These are phyloP conservation scores for Neocucurbitaria cava DNA, from an alignment of 2,329 filamentous ascomycete species.

Conservation along the genomic window DNA sequence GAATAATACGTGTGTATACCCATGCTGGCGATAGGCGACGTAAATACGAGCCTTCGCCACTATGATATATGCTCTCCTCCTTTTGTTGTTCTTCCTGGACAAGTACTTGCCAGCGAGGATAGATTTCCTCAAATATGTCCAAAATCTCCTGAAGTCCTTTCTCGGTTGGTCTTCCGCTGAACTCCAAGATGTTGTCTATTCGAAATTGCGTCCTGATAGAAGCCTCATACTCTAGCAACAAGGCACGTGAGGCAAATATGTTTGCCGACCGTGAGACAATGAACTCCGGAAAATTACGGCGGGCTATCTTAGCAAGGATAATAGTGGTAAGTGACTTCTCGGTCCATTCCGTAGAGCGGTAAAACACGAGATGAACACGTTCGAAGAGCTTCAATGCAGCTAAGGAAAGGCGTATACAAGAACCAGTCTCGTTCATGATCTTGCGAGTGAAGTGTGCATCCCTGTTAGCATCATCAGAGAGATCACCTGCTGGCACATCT, in stretches of 20 bases:
- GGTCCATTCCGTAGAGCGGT: slow-evolving; percentile 94
- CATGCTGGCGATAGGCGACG: slow-evolving; percentile 89
- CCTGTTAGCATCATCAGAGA: slow-evolving; percentile 63
- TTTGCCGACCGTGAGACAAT: slow-evolving; percentile 88
- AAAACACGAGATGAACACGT: slow-evolving; percentile 93
- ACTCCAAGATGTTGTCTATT: slow-evolving; percentile 83
- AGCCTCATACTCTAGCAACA: slow-evolving; percentile 87
- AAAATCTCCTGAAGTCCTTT: slow-evolving; percentile 72
- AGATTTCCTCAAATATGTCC: slow-evolving; percentile 74
- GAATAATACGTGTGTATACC: slow-evolving; percentile 90
- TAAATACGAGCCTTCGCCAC: slow-evolving; percentile 86
- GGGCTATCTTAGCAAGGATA: slow-evolving; percentile 88
- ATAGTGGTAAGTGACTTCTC: slow-evolving; percentile 96
- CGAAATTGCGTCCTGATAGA: slow-evolving; percentile 81
- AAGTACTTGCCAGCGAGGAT: slow-evolving; percentile 80
- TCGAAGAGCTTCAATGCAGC: slow-evolving; percentile 83
- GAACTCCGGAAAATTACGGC: slow-evolving; percentile 86
- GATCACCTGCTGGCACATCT: slow-evolving; percentile 33
- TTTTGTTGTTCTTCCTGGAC: slow-evolving; percentile 78
- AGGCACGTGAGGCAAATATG: slow-evolving; percentile 79
- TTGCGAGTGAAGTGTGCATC: slow-evolving; percentile 78
- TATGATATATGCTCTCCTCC: slow-evolving; percentile 78
- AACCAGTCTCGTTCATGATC: slow-evolving; percentile 77
- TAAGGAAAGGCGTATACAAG: slow-evolving; percentile 81
- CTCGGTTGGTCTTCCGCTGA: slow-evolving; percentile 72